Evolutionary conservation across 2,329 filamentous ascomycete species (phyloP).

Genomic region (Calonectria pseudoturangicola): DNA sequence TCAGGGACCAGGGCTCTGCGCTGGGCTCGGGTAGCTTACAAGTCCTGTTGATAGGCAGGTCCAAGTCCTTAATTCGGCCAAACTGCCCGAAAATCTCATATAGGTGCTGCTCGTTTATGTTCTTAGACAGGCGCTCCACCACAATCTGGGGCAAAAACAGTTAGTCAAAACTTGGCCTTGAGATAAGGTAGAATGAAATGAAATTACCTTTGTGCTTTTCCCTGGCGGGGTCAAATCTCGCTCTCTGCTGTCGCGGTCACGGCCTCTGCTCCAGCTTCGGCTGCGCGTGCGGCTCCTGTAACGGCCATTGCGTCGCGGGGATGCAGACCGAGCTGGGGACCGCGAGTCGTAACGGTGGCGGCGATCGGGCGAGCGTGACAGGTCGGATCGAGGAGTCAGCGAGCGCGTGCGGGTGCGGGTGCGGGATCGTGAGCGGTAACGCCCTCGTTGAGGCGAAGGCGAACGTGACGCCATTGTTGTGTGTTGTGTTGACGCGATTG

Average conservation of each 20-base stretch:
- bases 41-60: constrained; percentile 90
- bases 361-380: constrained; percentile 58
- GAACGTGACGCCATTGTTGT: constrained; percentile 57
- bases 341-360: constrained; percentile 59
- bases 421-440: constrained; percentile 59
- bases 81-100: constrained; percentile 94
- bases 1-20: constrained; percentile 34
- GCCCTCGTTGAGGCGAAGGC: constrained; percentile 59
- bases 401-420: constrained; percentile 62
- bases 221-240: constrained; percentile 56
- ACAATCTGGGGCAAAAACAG: constrained; percentile 80
- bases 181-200: background rate
- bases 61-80: constrained; percentile 88
- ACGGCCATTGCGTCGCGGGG: constrained; percentile 59
- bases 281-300: constrained; percentile 52
- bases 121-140: constrained; percentile 96
- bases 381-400: constrained; percentile 57
- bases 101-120: constrained; percentile 91
- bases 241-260: constrained; percentile 58
- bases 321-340: constrained; percentile 58
- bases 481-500: constrained; percentile 21
- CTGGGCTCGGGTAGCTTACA: constrained; percentile 72
- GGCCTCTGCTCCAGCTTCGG: constrained; percentile 59
- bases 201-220: constrained; percentile 72
- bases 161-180: constrained; percentile 34